Evolutionary conservation across 345 rosid species (phyloP), one percentile per base, ranked within the genome.

Genomic region (Raphanus raphanistrum): DNA sequence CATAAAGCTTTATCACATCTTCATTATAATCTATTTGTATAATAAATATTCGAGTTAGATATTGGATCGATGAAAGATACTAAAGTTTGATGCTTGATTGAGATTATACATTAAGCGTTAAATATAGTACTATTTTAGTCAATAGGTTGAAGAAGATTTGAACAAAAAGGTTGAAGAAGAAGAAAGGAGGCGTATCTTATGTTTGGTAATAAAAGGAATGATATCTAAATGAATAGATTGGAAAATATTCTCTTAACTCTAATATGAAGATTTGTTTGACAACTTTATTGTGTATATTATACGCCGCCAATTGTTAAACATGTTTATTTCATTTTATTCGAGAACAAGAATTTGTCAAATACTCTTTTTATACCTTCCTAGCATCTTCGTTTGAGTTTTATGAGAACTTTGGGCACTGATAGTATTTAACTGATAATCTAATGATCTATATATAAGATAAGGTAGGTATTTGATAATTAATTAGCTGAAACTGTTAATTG

Each of bases 161-260:
- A 21, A 21, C 21, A 21, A 21, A 21, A 21, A 38, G 13, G 9
- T 63, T 13, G 48, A 63, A 63, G 64, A 70, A 70, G 66, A 77
- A 76, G 71, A 77, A 71, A 64, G 32, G 61, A 71, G n/a, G 57
- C 35, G 38, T 63, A 38, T 63, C 33, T 70, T 63, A 15, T 12
- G 45, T 63, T 70, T 54, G 66, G 60, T 63, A 54, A 70, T 55
- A 33, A 70, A 77, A 63, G 66, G 80, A 70, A 77, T 64, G 76
- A 71, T 71, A 77, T 77, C 76, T 77, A 71, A 77, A 1, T 63
- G 71, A 71, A 71, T 71, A 71, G 35, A 77, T 71, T 29, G 76
- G 29, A 71, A 41, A 71, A 71, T 71, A 77, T 77, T 65, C 76
- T 65, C 17, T 31, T 55, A 36, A 15, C 45, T 64, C 13, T 38